Base-by-base conservation (phyloP, 345 rosid genomes). In the Triadica sebifera region DNA sequence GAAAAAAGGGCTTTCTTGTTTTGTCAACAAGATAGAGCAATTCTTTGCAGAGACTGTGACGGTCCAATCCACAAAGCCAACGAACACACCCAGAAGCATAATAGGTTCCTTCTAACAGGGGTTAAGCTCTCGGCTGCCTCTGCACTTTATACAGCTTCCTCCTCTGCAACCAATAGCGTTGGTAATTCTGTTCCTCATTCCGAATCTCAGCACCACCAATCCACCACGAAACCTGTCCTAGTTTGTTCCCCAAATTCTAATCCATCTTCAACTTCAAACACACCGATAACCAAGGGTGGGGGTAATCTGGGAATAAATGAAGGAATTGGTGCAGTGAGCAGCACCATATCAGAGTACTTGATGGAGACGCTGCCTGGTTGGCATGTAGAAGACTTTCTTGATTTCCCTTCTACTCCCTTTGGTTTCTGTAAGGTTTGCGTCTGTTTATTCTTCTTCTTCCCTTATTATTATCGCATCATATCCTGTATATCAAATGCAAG, bases 1-100 rank as follows among this genome's bases (percentile, higher is more conserved):
- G 97, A 87, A 74, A 91, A 85, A 70, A 81, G 89, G 72, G 99
- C 97, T 49, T 65, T 95, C 67, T 75, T 91, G 91, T 95, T 95
- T 74, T 95, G 99, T 71, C 97, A 89, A 75, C 93, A 95, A 82
- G 99, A 95, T 77, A 81, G 99, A 74, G 97, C 98, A 19, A 90
- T 91, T 75, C 71, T 95, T 10, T 95, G 99, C 85, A 75, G 86
- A 76, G 94, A 95, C 41, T 93, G 99, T 64, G 99, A 95, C 72
- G 76, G 78, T 59, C 84, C 92, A 16, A 89, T 95, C 64, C 99
- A 95, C 77, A 38, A 81, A 0, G 88, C 88, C 11, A 95, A 91
- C 79, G 94, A 91, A 70, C 93, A 80, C 19, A 90, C 93, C 4
- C 78, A 80, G 86, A 90, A 89, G 79, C 99, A 95, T 72, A 71